Base-by-base conservation (phyloP, 768 basidiomycete species). In the Trametes coccinea region DNA sequence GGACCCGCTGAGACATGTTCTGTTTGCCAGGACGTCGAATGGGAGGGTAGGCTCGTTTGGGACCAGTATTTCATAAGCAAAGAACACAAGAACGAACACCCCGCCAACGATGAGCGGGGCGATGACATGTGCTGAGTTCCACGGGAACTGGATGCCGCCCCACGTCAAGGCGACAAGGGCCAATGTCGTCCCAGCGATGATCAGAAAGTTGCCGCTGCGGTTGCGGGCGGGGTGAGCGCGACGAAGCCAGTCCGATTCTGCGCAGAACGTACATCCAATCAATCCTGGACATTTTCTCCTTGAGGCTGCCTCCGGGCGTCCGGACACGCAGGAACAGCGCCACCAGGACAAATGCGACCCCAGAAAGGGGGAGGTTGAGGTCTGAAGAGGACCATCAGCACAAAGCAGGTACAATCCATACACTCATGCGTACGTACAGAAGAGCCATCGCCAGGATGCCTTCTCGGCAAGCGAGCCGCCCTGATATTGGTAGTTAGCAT, bases 61-160 rank as follows among this genome's bases (percentile, higher is more conserved):
- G 0, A 59, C 47, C 1, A 16, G 17, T 4, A 6, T 13, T n/a
- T 68, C 65, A 59, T 67, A 68, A 1, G 60, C 31, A 16, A 71
- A 37, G 56, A 71, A 71, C 3, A 49, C 63, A 11, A 62, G 57
- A n/a, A 80, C 57, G 11, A 74, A 68, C 7, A 69, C 53, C 11
- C 75, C n/a, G 0, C 80, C 80, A 39, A 79, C 52, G 48, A 79
- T 67, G 14, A 82, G 72, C 0, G 80, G 79, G 1, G 71, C 77
- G 16, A 81, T 71, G 16, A 79, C 73, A 37, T 73, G 69, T 11
- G 61, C 73, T 0, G 73, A 75, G 7, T 50, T 41, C 80, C 80
- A 82, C 0, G 75, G 48, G 71, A 77, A 78, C 1, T 68, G 60
- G 33, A 73, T 65, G 27, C 78, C 80, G n/a, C 75, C 80, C 74